Base-by-base conservation (phyloP, 2,329 filamentous ascomycete genomes). In the Lecanoromycetidae sp. region DNA sequence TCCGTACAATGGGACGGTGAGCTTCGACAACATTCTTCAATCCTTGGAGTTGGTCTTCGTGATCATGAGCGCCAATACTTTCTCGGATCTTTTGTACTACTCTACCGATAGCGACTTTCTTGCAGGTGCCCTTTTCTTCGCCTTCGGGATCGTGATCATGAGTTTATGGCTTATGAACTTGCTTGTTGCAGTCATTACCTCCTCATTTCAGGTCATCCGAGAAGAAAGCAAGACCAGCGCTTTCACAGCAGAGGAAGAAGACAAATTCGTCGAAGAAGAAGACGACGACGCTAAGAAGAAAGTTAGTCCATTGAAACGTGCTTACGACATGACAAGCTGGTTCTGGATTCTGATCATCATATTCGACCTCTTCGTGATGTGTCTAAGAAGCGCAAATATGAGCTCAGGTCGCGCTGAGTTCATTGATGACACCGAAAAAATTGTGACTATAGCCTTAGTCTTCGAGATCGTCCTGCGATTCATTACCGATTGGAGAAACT, bases 31-130 rank as follows among this genome's bases (percentile, higher is more conserved):
- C 60, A 93, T 98, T 33, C 67, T 86, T 25, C 81, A 96, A 54
- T 95, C 88, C 0, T 68, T 96, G 44, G 87, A 98, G 66, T 71
- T 96, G 49, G 88, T 98, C 2, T 98, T 98, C 60, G 87, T 98
- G 43, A 82, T 98, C 60, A 98, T 98, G 86, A 94, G 87, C 58
- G 90, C 87, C 40, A 98, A 98, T 62, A 98, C 91, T 0, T 98
- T 93, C 64, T 84, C 87, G 1, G 87, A 96, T 63, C 69, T 96
- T 44, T 87, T 98, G 71, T 98, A 98, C 64, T 84, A 87, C 57
- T 87, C 90, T 4, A 87, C 84, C 44, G 80, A 94, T 58, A 93
- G 86, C 22, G 91, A 98, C 62, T 96, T 94, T 58, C 75, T 94
- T 5, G 76, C 85, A 13, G 80, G 87, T 3, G 86, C 88, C 1